Evolutionary conservation across 2,329 filamentous ascomycete genomes (phyloP).

Genomic region (Fusarium albidum): DNA sequence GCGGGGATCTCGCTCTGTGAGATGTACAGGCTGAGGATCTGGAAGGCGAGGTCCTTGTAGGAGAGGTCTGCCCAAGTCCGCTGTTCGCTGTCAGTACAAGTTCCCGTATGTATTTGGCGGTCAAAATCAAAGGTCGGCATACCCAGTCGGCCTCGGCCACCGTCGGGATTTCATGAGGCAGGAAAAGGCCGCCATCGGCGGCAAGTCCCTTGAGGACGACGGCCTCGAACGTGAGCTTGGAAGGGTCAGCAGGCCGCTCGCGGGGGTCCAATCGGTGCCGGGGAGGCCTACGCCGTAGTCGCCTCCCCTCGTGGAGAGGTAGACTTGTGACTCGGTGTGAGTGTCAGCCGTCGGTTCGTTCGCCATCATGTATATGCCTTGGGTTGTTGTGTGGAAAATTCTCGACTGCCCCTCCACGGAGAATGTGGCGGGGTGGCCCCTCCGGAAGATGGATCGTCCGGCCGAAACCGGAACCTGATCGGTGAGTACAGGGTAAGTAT

Average conservation of each 20-base stretch:
- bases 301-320: slow-evolving; percentile 40
- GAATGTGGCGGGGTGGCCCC: slow-evolving; percentile 25
- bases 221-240: slow-evolving; percentile 82
- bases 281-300: slow-evolving; percentile 34
- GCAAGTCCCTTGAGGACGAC: slow-evolving; percentile 88
- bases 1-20: slow-evolving; percentile 57
- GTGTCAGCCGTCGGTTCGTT: slow-evolving; percentile 25
- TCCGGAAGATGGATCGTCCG: slow-evolving; percentile 33
- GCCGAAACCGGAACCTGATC: slow-evolving; percentile 29
- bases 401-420: slow-evolving; percentile 24
- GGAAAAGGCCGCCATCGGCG: slow-evolving; percentile 83
- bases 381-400: slow-evolving; percentile 24
- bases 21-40: slow-evolving; percentile 89
- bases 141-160: slow-evolving; percentile 63
- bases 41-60: slow-evolving; percentile 82
- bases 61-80: slow-evolving; percentile 79
- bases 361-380: slow-evolving; percentile 27
- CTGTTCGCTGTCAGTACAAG: slow-evolving; percentile 40
- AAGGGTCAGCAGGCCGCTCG: slow-evolving; percentile 10
- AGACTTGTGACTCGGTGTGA: slow-evolving; percentile 39
- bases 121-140: slow-evolving; percentile 53
- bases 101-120: accelerated
- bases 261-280: accelerated
- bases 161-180: slow-evolving; percentile 79
- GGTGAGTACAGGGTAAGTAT: too few species aligned